These are phyloP conservation scores for Diaporthe nobilis DNA, from an alignment of 2,329 filamentous ascomycete species.

Conservation along the genomic window DNA sequence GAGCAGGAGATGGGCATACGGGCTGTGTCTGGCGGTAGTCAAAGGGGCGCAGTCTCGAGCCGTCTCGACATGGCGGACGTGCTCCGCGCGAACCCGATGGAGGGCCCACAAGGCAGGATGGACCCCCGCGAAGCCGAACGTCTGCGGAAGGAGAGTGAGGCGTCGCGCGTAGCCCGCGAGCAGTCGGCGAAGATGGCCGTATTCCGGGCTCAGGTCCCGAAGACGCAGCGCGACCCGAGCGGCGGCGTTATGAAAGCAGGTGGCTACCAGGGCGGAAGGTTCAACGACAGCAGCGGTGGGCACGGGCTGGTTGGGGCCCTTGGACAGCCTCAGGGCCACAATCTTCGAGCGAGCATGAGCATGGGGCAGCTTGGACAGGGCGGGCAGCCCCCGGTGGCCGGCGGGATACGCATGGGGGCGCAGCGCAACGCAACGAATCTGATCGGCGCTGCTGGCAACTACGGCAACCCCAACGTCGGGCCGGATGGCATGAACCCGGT, in stretches of 20 bases:
- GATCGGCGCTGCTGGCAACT: slow-evolving; percentile 41
- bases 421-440: slow-evolving; percentile 36
- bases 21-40: slow-evolving; percentile 46
- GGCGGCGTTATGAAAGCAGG: slow-evolving; percentile 53
- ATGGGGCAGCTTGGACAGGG: slow-evolving; percentile 41
- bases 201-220: slow-evolving; percentile 65
- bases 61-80: slow-evolving; percentile 74
- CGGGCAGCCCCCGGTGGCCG: slow-evolving; percentile 17
- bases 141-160: slow-evolving; percentile 57
- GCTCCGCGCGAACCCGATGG: slow-evolving; percentile 60
- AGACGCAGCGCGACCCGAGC: slow-evolving; percentile 52
- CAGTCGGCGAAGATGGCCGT: slow-evolving; percentile 64
- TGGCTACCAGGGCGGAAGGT: slow-evolving; percentile 66
- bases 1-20: slow-evolving; percentile 65
- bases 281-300: slow-evolving; percentile 65
- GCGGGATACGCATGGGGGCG: neutral
- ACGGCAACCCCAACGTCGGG: slow-evolving; percentile 33
- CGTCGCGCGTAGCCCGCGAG: slow-evolving; percentile 56
- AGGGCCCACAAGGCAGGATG: slow-evolving; percentile 45
- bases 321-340: slow-evolving; percentile 25
- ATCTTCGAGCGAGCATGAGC: slow-evolving; percentile 44
- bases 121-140: slow-evolving; percentile 60
- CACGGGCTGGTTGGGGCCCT: slow-evolving; percentile 42
- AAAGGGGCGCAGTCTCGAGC: slow-evolving; percentile 51
- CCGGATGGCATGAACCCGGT: slow-evolving; percentile 39